A percentile compares a stretch with the other conserved stretches of the same genome.
Conservation (phyloP, 176 grass and related monocot species). For the Triticum dicoccoides region DNA sequence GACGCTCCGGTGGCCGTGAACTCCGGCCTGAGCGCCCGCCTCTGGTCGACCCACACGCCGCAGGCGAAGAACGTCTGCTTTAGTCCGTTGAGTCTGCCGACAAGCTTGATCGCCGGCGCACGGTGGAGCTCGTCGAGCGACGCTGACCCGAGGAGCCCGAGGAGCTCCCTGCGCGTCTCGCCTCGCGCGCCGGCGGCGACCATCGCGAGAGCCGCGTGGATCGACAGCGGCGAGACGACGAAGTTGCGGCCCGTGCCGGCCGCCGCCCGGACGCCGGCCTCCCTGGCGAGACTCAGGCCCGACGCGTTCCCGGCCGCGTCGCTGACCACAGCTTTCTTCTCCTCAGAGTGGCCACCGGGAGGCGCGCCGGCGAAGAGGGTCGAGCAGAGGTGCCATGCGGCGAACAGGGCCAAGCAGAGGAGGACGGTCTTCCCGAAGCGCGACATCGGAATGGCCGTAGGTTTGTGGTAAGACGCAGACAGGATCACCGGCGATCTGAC, state of each 20-base stretch:
- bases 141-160: not conserved
- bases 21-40: not conserved
- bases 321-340: not conserved
- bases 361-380: not conserved
- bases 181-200: not conserved
- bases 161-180: slow-evolving; percentile 17
- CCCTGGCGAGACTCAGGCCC: not conserved
- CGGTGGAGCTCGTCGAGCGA: slow-evolving; percentile 1
- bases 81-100: not conserved
- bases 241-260: not conserved
- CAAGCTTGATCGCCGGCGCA: not conserved
- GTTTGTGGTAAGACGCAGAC: too few relatives aligned
- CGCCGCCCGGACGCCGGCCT: not conserved
- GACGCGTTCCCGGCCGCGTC: not conserved
- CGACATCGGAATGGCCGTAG: not conserved
- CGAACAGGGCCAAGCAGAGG: not conserved
- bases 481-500: too few relatives aligned
- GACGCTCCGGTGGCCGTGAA: not conserved
- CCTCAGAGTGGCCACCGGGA: too few relatives aligned
- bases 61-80: slow-evolving; percentile 24
- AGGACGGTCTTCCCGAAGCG: not conserved
- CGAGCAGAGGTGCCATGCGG: not conserved
- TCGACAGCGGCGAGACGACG: slow-evolving; percentile 6
- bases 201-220: slow-evolving; percentile 27
- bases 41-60: slow-evolving; percentile 24